phyloP scores from a whole-genome alignment of 2,329 filamentous ascomycete genomes.

The Pseudogymnoascus sp. region DNA sequence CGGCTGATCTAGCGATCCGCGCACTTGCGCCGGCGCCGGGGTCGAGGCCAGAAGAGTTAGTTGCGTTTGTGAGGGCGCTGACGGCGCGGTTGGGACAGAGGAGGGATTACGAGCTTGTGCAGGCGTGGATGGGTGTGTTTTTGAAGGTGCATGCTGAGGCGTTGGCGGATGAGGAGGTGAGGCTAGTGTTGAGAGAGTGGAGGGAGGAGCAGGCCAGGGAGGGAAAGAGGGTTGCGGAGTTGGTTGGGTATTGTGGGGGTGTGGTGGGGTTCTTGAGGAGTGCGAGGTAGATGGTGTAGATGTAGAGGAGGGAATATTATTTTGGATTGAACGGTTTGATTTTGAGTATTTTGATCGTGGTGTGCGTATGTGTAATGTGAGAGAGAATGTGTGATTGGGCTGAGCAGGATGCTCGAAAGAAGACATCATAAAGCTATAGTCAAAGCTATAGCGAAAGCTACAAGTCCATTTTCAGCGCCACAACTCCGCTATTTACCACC shows the following conservation, averaged over 20 bases:
- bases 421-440: neutral
- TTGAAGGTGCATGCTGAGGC: slow-evolving; percentile 66
- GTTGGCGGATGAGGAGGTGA: slow-evolving; percentile 50
- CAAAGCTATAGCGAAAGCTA: neutral
- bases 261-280: slow-evolving; percentile 74
- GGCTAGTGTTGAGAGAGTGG: slow-evolving; percentile 59
- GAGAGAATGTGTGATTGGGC: neutral
- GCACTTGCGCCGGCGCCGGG: slow-evolving; percentile 48
- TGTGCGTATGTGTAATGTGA: neutral
- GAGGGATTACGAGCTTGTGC: slow-evolving; percentile 84
- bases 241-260: slow-evolving; percentile 83
- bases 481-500: neutral
- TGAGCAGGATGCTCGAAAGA: neutral
- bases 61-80: slow-evolving; percentile 73
- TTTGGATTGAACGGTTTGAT: neutral
- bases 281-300: slow-evolving; percentile 25
- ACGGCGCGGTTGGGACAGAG: slow-evolving; percentile 60
- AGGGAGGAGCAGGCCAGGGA: slow-evolving; percentile 64
- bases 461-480: neutral
- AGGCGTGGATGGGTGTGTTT: slow-evolving; percentile 97
- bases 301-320: neutral
- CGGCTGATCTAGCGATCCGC: slow-evolving; percentile 83
- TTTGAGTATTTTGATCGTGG: neutral
- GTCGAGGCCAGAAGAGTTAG: slow-evolving; percentile 56
- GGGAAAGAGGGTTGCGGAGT: slow-evolving; percentile 57